Evolutionary conservation across 371 early-diverging fungal genomes (phyloP), one percentile per base, ranked within the genome.

Genomic region (Blakeslea trispora): DNA sequence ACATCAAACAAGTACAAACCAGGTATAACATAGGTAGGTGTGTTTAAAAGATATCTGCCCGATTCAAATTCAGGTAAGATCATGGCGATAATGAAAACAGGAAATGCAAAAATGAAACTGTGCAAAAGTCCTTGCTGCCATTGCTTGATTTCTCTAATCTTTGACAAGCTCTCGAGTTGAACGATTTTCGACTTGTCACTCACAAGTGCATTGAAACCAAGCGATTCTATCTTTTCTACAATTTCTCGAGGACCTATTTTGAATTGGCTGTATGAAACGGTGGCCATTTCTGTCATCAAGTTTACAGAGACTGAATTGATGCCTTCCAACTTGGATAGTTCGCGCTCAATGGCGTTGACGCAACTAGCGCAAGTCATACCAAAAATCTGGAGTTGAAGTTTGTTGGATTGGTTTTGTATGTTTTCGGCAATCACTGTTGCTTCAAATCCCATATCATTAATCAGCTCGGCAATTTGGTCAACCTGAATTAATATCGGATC

Each of bases 301-400:
- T 88, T 91, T 43, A 98, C 92, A 5, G 83, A 66, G 11, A 83
- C 86, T 3, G 74, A 66, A 0, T 71, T 40, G 11, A 98, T 81
- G 0, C 96, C 96, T 0, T 75, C 65, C 50, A 80, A 53, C 14
- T 73, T 72, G 5, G 42, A 35, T 0, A 98, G 67, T 1, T 77
- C 84, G 2, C 72, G 68, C 64, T 96, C 96, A 45, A 97, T 85
- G 43, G 82, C 73, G 17, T 81, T 80, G 10, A 89, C 89, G 66
- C 94, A 92, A 34, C 88, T 84, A 0, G 92, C 82, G 62, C 91
- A 92, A 1, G 92, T 89, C 96, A 97, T 94, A 17, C 98, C 97
- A 62, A 85, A 90, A n/a, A 97, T 81, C 53, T 88, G 85, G 34
- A 98, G 73, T 40, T 78, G 81, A 0, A 89, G 64, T 9, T 55